Evolutionary conservation across 2,329 filamentous ascomycete species (phyloP).

Genomic region (Pseudopithomyces chartarum): DNA sequence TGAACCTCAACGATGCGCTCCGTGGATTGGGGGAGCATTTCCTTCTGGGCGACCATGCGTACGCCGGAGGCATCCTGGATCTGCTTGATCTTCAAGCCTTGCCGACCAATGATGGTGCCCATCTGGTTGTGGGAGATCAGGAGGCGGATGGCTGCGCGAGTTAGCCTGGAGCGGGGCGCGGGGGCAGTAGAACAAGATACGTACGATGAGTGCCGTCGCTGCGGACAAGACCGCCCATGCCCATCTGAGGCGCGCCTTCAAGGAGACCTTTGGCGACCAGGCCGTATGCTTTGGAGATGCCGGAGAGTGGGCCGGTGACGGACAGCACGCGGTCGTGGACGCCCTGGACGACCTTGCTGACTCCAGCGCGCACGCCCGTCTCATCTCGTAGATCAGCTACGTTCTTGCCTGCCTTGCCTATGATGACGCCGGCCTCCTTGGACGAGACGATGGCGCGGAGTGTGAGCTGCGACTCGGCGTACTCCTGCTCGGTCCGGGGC

Average conservation of each 20-base stretch:
- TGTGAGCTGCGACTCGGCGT: conserved; percentile 88
- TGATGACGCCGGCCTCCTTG: conserved; percentile 98
- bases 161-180: conserved; percentile 21
- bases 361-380: conserved; percentile 95
- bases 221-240: conserved; percentile 86
- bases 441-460: conserved; percentile 97
- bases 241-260: conserved; percentile 91
- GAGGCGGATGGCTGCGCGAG: conserved; percentile 79
- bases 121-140: conserved; percentile 99
- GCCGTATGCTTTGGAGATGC: conserved; percentile 89
- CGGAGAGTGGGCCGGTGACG: conserved; percentile 86
- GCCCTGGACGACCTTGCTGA: conserved; percentile 97
- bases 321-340: conserved; percentile 97
- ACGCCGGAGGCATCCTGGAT: conserved; percentile 97
- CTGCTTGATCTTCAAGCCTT: conserved; percentile 98
- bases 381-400: conserved; percentile 96
- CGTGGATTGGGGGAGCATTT: conserved; percentile 98
- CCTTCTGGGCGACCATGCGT: conserved; percentile 99
- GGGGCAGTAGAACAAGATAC: conserved; percentile 43
- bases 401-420: conserved; percentile 98
- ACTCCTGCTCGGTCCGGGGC: conserved; percentile 96
- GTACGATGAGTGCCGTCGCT: conserved; percentile 94
- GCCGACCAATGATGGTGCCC: conserved; percentile 97
- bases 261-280: conserved; percentile 90
- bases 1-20: conserved; percentile 98